phyloP scores from a whole-genome alignment of 116 monocot species.

The Thalassia testudinum region DNA sequence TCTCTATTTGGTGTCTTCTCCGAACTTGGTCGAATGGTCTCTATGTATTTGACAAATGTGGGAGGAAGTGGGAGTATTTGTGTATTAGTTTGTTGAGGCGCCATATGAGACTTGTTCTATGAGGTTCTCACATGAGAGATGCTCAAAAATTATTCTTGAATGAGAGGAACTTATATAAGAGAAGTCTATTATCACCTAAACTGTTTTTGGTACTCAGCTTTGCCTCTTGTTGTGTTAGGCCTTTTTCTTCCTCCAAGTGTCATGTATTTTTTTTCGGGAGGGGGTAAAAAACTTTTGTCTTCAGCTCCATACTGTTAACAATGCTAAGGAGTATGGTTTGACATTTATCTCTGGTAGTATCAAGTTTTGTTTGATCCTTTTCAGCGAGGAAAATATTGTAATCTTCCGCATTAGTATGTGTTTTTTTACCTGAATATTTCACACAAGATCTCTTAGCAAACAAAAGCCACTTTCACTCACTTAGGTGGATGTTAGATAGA shows the following conservation, averaged over 20 bases:
- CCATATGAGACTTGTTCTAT: too few relatives aligned
- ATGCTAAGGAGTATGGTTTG: background rate
- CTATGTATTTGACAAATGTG: too few relatives aligned
- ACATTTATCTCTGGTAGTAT: background rate
- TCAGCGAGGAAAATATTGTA: background rate
- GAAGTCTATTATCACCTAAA: too few relatives aligned
- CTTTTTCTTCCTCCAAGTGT: slow-evolving; percentile 1
- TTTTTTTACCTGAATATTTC: background rate
- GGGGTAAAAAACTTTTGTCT: background rate
- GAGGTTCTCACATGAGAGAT: too few relatives aligned
- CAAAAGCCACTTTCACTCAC: background rate
- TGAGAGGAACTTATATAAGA: too few relatives aligned
- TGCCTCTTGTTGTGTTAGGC: too few relatives aligned
- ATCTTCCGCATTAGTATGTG: background rate
- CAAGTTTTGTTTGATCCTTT: background rate
- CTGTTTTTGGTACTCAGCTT: too few relatives aligned
- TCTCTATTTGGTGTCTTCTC: too few relatives aligned
- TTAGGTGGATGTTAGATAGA: background rate
- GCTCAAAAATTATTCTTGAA: too few relatives aligned
- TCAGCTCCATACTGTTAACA: background rate
- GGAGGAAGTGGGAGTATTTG: too few relatives aligned
- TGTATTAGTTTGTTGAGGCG: too few relatives aligned
- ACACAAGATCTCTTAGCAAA: background rate
- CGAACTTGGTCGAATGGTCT: too few relatives aligned
- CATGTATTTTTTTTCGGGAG: background rate